phyloP scores from a whole-genome alignment of 768 basidiomycete genomes.

The Lyophyllum decastes region DNA sequence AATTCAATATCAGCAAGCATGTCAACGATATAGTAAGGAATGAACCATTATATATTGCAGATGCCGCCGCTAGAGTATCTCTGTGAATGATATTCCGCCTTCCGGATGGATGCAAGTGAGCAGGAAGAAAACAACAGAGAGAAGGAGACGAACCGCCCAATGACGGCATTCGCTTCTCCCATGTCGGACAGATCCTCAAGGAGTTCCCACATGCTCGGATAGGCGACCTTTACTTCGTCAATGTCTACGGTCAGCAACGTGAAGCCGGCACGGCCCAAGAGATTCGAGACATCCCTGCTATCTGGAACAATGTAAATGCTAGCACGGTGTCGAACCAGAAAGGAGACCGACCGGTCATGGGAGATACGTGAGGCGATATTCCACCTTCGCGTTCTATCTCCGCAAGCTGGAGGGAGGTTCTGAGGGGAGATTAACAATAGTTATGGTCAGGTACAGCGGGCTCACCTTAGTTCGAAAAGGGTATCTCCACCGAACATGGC shows the following conservation, averaged over 20 bases:
- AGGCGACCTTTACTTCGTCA: slow-evolving; percentile 88
- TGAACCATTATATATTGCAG: slow-evolving; percentile 89
- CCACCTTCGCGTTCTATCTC: slow-evolving; percentile 94
- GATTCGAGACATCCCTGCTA: slow-evolving; percentile 89
- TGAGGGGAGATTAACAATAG: slow-evolving; percentile 24
- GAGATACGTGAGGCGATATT: slow-evolving; percentile 94
- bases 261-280: slow-evolving; percentile 91
- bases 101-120: slow-evolving; percentile 3
- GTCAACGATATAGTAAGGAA: neutral
- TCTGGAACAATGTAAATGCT: slow-evolving; percentile 47
- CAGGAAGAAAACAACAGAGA: neutral
- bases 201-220: slow-evolving; percentile 96
- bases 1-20: neutral
- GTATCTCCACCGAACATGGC: slow-evolving; percentile 97
- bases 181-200: slow-evolving; percentile 92
- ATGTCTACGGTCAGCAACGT: slow-evolving; percentile 92
- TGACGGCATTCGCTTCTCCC: slow-evolving; percentile 93
- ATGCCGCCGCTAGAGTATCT: slow-evolving; percentile 89
- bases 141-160: slow-evolving; percentile 63
- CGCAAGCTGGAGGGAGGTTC: slow-evolving; percentile 91
- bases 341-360: slow-evolving; percentile 82
- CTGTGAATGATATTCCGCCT: slow-evolving; percentile 73
- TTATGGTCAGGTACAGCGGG: neutral
- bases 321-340: neutral
- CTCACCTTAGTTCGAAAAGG: slow-evolving; percentile 85